Evolutionary conservation across 1,284 basidiomycete species (phyloP), one percentile per base, ranked within the genome.

Genomic region (Pseudozyma thailandica): DNA sequence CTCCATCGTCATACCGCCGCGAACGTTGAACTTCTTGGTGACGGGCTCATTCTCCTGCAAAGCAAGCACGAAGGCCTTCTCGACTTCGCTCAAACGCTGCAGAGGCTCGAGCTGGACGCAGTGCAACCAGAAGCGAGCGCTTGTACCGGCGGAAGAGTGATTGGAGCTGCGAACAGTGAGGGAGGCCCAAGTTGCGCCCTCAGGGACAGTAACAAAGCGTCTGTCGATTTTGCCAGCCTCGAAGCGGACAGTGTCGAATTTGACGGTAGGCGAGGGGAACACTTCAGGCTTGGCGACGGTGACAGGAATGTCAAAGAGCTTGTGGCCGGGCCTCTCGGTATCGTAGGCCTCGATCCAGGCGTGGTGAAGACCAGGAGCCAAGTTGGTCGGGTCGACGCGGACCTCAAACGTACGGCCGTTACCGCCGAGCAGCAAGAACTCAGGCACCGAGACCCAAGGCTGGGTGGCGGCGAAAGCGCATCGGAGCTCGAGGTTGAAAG

Each of bases 101-200:
- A 81, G 75, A 26, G 80, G 78, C 60, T 74, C 71, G 8, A 84
- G 60, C 68, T 83, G 81, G 46, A 84, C 81, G 31, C 77, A 66
- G 53, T 83, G 83, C 15, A 83, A 56, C 83, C 83, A 84, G 63
- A 83, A 77, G 13, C 80, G 78, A 12, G 75, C 81, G 21, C 66
- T 74, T n/a, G 82, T 74, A 27, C 72, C 72, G 1, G 65, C 39
- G 7, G 70, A 63, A 30, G 76, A 72, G 52, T 83, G 81, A 18
- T 74, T 75, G 6, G 46, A 55, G 48, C 78, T 77, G 38, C 76
- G 77, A 26, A 84, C 55, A 25, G 78, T 75, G 20, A 81, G 50
- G 47, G 82, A 79, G 39, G 82, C 82, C 80, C 81, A 83, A 10
- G 80, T 82, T n/a, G 82, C 81, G 20, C 82, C 83, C 31, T 74